Base-by-base conservation (phyloP, 805 yeast species). In the Starmerella ratchasimensis region DNA sequence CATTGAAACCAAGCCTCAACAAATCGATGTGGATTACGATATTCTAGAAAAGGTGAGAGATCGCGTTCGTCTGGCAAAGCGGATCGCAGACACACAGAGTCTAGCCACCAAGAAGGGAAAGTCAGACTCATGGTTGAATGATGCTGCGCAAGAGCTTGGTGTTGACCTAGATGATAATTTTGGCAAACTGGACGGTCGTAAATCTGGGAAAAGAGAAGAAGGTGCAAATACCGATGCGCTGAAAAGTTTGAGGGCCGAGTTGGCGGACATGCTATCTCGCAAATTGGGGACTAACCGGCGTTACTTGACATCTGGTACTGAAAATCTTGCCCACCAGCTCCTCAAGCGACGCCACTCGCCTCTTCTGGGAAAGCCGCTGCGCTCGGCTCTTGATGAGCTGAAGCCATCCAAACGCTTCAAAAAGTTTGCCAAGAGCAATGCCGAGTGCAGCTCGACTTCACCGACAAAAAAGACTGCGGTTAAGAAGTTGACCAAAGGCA, bases 91-190 rank as follows among this genome's bases (percentile, higher is more conserved):
- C 46, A 65, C 81, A 14, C 73, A 72, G 28, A 63, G 76, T 13
- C 70, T 76, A 2, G 58, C 71, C 2, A 69, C 76, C 15, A 69
- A 80, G 4, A 48, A 45, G 29, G 62, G 61, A 9, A 57, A 52
- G 37, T 46, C 83, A 46, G 74, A 74, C 39, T 64, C 72, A 18
- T 84, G 97, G 96, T 64, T 84, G 42, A 69, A 72, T 42, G 74
- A 82, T 53, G 96, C 95, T 0, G 97, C 97, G 0, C 90, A 80
- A 37, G 98, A 90, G 35, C 65, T 90, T 39, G 98, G 94, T 7
- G 60, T 86, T 28, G 95, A 80, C 25, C 66, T 79, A 31, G 84
- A 72, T 37, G 84, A 76, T 43, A 51, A 51, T 15, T 41, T 29
- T 28, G 29, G 32, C 17, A 36, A 36, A 9, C 21, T 29, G 5